Conservation (phyloP, 2,329 filamentous ascomycete genomes). For the Penicillium expansum region DNA sequence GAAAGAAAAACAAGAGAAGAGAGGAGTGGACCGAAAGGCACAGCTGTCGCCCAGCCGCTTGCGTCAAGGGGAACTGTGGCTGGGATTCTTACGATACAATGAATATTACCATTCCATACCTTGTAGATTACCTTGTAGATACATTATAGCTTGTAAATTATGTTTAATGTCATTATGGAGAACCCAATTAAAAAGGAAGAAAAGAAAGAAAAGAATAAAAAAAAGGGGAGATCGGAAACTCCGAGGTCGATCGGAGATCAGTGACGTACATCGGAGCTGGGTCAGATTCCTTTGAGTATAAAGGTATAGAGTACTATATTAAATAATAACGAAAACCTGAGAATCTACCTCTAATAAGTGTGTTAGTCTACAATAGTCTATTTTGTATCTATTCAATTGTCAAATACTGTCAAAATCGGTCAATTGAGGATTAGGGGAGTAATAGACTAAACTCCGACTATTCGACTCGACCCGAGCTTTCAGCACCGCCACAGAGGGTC, state of each 20-base stretch:
- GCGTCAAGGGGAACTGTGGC: constrained; percentile 27
- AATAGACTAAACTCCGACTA: neutral
- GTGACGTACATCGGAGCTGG: constrained; percentile 17
- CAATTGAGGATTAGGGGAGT: neutral
- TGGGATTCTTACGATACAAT: constrained; percentile 11
- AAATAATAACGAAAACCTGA: too few relatives aligned
- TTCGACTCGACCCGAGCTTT: constrained; percentile 6
- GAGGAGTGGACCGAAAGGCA: constrained; percentile 12
- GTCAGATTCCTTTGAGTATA: neutral
- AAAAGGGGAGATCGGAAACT: constrained; percentile 17
- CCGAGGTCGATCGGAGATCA: constrained; percentile 16
- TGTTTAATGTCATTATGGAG: too few relatives aligned
- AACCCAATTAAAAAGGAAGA: neutral
- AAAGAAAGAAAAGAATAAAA: neutral
- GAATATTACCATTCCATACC: constrained; percentile 1
- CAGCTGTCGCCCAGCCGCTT: constrained; percentile 24
- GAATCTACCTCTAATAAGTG: too few relatives aligned
- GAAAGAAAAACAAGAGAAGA: neutral
- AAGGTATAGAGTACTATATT: too few relatives aligned
- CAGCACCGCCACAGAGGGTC: constrained; percentile 6
- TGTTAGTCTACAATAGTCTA: too few relatives aligned
- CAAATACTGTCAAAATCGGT: neutral
- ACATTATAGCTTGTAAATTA: neutral
- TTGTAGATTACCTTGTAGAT: neutral
- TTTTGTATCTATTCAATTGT: neutral